Percentiles rank a stretch among this genome's conserved stretches.
Evolutionary conservation across 345 rosid genomes (phyloP).

Genomic region (Populus pruinosa): DNA sequence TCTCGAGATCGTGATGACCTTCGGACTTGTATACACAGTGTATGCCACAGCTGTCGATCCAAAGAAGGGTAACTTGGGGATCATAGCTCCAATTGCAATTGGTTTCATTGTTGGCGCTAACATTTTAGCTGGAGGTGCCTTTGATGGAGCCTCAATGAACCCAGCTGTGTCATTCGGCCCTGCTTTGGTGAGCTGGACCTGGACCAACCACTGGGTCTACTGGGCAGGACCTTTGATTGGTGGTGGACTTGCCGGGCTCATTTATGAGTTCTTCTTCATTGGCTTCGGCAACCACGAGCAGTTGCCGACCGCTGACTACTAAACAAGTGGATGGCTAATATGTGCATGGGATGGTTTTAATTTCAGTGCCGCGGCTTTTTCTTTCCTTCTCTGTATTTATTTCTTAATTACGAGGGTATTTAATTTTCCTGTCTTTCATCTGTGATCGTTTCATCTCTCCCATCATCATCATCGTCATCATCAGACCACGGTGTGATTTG

Average conservation of each 20-base stretch:
- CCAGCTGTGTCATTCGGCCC: conserved; percentile 96
- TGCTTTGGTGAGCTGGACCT: conserved; percentile 86
- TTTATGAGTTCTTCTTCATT: conserved; percentile 72
- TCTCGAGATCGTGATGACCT: conserved; percentile 93
- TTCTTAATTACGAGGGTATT: neutral
- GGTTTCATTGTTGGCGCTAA: conserved; percentile 94
- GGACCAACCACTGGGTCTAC: conserved; percentile 91
- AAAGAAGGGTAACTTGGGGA: conserved; percentile 68
- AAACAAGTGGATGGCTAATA: neutral
- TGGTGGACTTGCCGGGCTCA: conserved; percentile 74
- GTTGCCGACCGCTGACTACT: conserved; percentile 71
- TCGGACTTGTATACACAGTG: conserved; percentile 83
- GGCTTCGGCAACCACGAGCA: conserved; percentile 53
- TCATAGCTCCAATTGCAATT: conserved; percentile 72
- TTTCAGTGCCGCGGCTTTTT: conserved; percentile 6
- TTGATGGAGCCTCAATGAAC: conserved; percentile 96
- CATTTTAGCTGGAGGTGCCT: conserved; percentile 84
- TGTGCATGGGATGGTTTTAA: neutral
- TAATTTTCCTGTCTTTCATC: conserved; percentile 20
- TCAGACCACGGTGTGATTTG: conserved; percentile 15
- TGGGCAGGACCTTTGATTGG: conserved; percentile 90
- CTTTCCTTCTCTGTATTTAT: conserved; percentile 14
- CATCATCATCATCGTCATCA: neutral
- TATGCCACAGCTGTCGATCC: conserved; percentile 93
- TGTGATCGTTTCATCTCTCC: conserved; percentile 16